Base-by-base conservation (phyloP, 2,329 filamentous ascomycete species). In the Pezicula rhizophila region DNA sequence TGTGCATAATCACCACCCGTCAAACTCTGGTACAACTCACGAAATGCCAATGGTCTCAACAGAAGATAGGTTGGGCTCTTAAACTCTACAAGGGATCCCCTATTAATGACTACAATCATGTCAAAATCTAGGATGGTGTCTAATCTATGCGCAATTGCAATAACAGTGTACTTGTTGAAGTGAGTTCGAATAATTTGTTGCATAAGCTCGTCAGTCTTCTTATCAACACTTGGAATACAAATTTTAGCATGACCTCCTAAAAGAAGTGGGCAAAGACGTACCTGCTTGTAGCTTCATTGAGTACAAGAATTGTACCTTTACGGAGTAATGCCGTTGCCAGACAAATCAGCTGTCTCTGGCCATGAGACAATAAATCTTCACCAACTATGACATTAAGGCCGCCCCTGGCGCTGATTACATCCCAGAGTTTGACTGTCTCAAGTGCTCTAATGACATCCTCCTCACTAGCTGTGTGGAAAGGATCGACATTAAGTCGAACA, bases 141-240 rank as follows among this genome's bases (percentile, higher is more conserved):
- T 17, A 68, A 53, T 5, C 61, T 52, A 49, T 69, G 67, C 17
- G 64, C 64, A 1, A 68, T 60, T 0, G 61, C 61, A 18, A 68
- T 57, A 14, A 84, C 72, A 2, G 81, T 84, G 57, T 77, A 74
- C 3, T 66, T 68, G 2, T 64, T 61, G 59, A 84, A 81, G 20
- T 69, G 69, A 35, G 71, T 66, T 1, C 74, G 69, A 48, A 83
- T 74, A 20, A 82, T 65, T 7, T 67, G 64, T 56, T 80, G 76
- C 63, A 83, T 76, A 11, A 71, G 64, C 39, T 71, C 66, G 49
- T 82, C 79, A 0, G 79, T 80, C 48, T 73, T 69, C 12, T 66
- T 63, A 54, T 84, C 80, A 39, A 83, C 72, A 47, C 74, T 79
- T 43, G 3, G 1, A 12, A n/a, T 4, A 18, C 18, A 18, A 3